Base-by-base conservation (phyloP, 2,329 filamentous ascomycete genomes). In the Venturia aucupariae region DNA sequence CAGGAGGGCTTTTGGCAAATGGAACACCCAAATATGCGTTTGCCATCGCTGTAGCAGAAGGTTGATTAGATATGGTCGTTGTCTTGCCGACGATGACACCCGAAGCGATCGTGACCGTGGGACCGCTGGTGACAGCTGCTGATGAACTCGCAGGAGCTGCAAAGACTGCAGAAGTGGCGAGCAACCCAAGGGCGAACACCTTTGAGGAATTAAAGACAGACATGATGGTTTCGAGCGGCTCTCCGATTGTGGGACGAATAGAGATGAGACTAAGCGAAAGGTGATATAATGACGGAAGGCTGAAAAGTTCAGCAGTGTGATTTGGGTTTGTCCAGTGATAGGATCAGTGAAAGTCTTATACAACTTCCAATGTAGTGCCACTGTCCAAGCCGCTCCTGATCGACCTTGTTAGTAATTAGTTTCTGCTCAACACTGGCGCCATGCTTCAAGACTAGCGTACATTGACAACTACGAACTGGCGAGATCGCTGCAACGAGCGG, bases 1-100 rank as follows among this genome's bases (percentile, higher is more conserved):
- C 65, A 11, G 73, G 73, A 11, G 73, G 73, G 51, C 67, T 70
- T 44, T 70, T 64, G 4, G 73, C 73, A 48, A 75, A 75, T 1
- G 72, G 73, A 3, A 75, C 68, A 2, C 73, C 73, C 0, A 75
- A 65, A 64, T 72, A 75, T 65, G 72, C 70, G 65, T 74, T 72
- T 24, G 72, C 69, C 13, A 6, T 15, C 11, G n/a, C 62, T 22
- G 46, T 60, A 11, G 19, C 42, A 19, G 17, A 24, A 19, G 41
- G 22, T 51, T 30, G 22, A 10, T 63, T 63, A 8, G 61, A 44
- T 6, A 64, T 15, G 7, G 51, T 38, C 3, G 51, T 60, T 30
- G 51, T 41, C 15, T 32, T 60, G 39, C 62, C 62, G 4, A 44
- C 51, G 4, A 64, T 32, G 15, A 57, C 39, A 32, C 62, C 62